These are phyloP conservation scores for Clonostachys byssicola DNA, from an alignment of 2,329 filamentous ascomycete species.

Conservation along the genomic window DNA sequence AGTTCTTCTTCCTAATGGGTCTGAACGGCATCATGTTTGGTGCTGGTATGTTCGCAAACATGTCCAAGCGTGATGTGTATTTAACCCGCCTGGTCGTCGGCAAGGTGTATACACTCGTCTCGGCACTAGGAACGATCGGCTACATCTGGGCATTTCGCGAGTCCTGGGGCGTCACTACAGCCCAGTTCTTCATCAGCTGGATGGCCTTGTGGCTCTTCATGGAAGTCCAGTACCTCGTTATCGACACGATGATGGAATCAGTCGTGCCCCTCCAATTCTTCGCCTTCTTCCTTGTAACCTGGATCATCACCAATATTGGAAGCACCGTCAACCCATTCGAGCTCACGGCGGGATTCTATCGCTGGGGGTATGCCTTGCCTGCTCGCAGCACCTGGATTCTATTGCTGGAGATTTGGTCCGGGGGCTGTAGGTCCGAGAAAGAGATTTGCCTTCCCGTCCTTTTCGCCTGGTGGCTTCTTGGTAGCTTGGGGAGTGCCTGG, in stretches of 20 bases:
- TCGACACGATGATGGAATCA: constrained; percentile 23
- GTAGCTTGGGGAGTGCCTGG: constrained; percentile 13
- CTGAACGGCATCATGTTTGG: neutral
- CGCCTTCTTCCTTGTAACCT: constrained; percentile 35
- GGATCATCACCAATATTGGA: constrained; percentile 33
- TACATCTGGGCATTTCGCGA: constrained; percentile 39
- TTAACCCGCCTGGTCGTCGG: constrained; percentile 16
- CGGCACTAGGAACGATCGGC: constrained; percentile 28
- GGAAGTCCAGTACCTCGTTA: constrained; percentile 33
- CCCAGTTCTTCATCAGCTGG: constrained; percentile 16
- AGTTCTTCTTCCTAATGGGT: constrained; percentile 16
- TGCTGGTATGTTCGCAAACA: neutral
- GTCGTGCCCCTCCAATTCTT: constrained; percentile 25
- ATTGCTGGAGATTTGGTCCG: constrained; percentile 33
- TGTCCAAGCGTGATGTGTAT: constrained; percentile 15
- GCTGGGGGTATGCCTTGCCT: constrained; percentile 28
- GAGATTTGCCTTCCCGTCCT: constrained; percentile 33
- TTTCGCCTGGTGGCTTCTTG: constrained; percentile 29
- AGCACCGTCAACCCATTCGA: constrained; percentile 29
- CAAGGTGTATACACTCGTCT: constrained; percentile 23
- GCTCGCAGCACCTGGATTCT: constrained; percentile 24
- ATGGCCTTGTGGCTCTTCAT: constrained; percentile 30
- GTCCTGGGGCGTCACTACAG: constrained; percentile 28
- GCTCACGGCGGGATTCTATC: constrained; percentile 30
- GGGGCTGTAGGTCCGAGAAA: constrained; percentile 28